Evolutionary conservation across 768 basidiomycete species (phyloP).

Genomic region (Tricholoma furcatifolium): DNA sequence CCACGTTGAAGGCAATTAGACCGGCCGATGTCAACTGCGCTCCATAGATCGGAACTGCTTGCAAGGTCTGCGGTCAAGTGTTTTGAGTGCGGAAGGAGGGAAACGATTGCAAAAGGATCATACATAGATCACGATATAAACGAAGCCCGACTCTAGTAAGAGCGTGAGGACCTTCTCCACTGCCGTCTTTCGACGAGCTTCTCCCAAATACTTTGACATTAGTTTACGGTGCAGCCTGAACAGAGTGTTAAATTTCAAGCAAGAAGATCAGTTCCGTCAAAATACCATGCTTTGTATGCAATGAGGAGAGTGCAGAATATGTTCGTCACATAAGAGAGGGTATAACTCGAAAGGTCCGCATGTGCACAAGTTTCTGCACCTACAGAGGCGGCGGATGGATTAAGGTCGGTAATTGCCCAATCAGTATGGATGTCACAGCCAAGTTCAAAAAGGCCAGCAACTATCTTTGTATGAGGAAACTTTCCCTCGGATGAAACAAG

Average conservation of each 20-base stretch:
- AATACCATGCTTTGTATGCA: constrained; percentile 25
- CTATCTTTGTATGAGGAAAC: constrained; percentile 4
- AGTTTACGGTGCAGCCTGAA: constrained; percentile 22
- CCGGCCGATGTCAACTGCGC: constrained; percentile 21
- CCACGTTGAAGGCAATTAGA: constrained; percentile 22
- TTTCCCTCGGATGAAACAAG: background rate
- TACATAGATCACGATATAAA: constrained; percentile 28
- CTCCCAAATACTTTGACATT: constrained; percentile 23
- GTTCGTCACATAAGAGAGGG: constrained; percentile 28
- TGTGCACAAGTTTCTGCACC: constrained; percentile 23
- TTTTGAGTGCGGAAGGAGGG: background rate
- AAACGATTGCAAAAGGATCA: background rate
- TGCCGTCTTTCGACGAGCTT: constrained; percentile 23
- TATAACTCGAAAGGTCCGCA: constrained; percentile 28
- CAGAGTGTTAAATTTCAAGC: background rate
- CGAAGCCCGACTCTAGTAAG: constrained; percentile 27
- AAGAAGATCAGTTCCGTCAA: background rate
- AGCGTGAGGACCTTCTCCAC: constrained; percentile 27
- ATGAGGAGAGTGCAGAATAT: constrained; percentile 29
- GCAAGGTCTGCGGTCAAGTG: constrained; percentile 20
- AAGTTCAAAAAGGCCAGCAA: constrained; percentile 27
- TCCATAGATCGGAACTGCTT: constrained; percentile 29
- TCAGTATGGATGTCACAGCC: constrained; percentile 26
- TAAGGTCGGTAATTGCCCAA: constrained; percentile 22
- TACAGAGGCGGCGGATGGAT: constrained; percentile 24